Evolutionary conservation across 2,329 filamentous ascomycete species (phyloP).

Genomic region (Talaromyces albobiverticillius): DNA sequence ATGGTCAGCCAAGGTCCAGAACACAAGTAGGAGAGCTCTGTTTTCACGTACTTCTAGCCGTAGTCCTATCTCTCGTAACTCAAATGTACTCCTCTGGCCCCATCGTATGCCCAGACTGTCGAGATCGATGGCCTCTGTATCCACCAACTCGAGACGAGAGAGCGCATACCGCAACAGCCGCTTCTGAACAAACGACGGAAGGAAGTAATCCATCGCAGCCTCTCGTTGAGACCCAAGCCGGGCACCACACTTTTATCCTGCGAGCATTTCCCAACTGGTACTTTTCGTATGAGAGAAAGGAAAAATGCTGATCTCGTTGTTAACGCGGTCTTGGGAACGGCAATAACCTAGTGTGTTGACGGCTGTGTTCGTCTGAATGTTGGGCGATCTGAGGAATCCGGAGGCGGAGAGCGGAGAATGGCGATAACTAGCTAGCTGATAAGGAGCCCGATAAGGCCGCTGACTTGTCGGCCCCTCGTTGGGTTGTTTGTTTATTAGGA

Average conservation of each 20-base stretch:
- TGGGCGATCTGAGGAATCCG: background rate
- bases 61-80: slow-evolving; percentile 82
- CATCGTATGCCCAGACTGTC: slow-evolving; percentile 81
- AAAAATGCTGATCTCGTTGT: background rate
- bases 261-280: too few species aligned
- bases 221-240: slow-evolving; percentile 26
- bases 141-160: slow-evolving; percentile 78
- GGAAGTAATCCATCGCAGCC: slow-evolving; percentile 65
- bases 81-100: slow-evolving; percentile 77
- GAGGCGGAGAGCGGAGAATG: slow-evolving; percentile 9
- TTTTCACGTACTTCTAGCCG: slow-evolving; percentile 64
- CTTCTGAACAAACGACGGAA: slow-evolving; percentile 80
- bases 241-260: slow-evolving; percentile 22
- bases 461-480: background rate
- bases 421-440: background rate
- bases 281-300: background rate
- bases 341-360: background rate
- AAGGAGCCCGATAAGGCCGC: slow-evolving; percentile 4
- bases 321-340: background rate
- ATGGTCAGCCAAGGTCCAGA: background rate
- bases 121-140: slow-evolving; percentile 80
- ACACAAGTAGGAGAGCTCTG: background rate
- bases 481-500: background rate
- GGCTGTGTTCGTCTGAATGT: background rate
- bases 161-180: slow-evolving; percentile 83